Conservation (phyloP, 2,329 filamentous ascomycete genomes). For the Botryosphaeria dothidea region DNA sequence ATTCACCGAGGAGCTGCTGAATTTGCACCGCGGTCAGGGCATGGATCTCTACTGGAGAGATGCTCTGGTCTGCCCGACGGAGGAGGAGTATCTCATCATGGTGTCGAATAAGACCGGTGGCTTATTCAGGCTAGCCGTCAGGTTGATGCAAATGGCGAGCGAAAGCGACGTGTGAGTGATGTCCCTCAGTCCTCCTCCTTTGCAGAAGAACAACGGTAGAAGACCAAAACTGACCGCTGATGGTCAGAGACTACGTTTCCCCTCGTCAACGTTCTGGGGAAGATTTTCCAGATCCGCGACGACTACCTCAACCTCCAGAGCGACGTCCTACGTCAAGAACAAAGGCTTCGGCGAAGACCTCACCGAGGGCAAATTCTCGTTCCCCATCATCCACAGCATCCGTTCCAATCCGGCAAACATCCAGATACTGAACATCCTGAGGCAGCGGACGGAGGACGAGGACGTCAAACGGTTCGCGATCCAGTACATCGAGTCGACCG, state of each 20-base stretch:
- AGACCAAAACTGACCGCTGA: not conserved
- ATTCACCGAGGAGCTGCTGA: slow-evolving; percentile 79
- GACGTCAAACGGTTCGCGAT: slow-evolving; percentile 92
- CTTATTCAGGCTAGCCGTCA: slow-evolving; percentile 79
- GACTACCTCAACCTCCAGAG: slow-evolving; percentile 83
- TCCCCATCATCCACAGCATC: slow-evolving; percentile 92
- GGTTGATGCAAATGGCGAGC: slow-evolving; percentile 68
- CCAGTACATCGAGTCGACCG: slow-evolving; percentile 71
- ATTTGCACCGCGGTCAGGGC: slow-evolving; percentile 82
- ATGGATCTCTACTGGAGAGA: slow-evolving; percentile 93
- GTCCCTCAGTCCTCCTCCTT: no score
- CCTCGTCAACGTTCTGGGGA: slow-evolving; percentile 82
- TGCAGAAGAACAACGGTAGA: slow-evolving; percentile 60
- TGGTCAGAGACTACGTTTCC: slow-evolving; percentile 70
- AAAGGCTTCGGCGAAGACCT: slow-evolving; percentile 95
- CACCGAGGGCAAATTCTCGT: slow-evolving; percentile 96
- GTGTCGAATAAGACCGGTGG: slow-evolving; percentile 89
- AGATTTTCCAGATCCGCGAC: slow-evolving; percentile 88
- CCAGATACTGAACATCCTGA: slow-evolving; percentile 87
- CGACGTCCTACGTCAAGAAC: slow-evolving; percentile 54
- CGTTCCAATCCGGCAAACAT: slow-evolving; percentile 71
- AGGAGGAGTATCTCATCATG: slow-evolving; percentile 91
- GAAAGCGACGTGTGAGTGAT: not conserved
- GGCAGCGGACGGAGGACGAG: slow-evolving; percentile 82
- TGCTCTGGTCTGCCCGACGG: slow-evolving; percentile 77